Conservation (phyloP, 2,329 filamentous ascomycete genomes). For the Trichophyton simii region DNA sequence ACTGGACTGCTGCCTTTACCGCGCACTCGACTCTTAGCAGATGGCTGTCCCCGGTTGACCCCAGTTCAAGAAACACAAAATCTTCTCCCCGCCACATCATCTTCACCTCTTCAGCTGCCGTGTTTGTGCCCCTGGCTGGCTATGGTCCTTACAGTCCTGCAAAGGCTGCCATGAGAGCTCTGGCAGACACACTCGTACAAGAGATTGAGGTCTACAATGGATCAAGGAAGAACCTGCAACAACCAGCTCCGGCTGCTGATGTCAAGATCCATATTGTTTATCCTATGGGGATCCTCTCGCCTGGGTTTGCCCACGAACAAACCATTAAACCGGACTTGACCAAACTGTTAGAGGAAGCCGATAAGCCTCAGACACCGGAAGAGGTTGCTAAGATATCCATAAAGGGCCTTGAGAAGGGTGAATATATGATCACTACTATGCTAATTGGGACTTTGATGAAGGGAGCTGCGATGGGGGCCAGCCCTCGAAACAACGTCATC, state of each 20-base stretch:
- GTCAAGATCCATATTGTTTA: conserved; percentile 72
- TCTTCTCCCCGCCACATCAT: conserved; percentile 57
- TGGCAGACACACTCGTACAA: conserved; percentile 72
- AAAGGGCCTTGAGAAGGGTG: conserved; percentile 61
- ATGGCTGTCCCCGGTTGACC: conserved; percentile 48
- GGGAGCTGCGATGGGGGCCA: conserved; percentile 41
- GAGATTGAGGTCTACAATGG: conserved; percentile 79
- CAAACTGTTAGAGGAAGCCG: conserved; percentile 64
- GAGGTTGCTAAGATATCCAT: conserved; percentile 61
- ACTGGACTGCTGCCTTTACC: conserved; percentile 75
- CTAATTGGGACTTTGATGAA: conserved; percentile 62
- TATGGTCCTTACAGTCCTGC: conserved; percentile 74
- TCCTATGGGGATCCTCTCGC: conserved; percentile 69
- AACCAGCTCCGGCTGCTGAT: conserved; percentile 43
- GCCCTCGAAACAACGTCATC: conserved; percentile 41
- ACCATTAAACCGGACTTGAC: conserved; percentile 69
- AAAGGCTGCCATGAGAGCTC: conserved; percentile 71
- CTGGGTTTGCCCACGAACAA: conserved; percentile 66
- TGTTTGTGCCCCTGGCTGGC: conserved; percentile 65
- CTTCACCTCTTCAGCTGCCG: conserved; percentile 67
- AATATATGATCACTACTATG: conserved; percentile 67
- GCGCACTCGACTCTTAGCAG: conserved; percentile 63
- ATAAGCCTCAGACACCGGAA: conserved; percentile 65
- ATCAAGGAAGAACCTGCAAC: conserved; percentile 32
- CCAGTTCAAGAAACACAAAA: conserved; percentile 20